Evolutionary conservation across 1,284 basidiomycete species (phyloP), one percentile per base, ranked within the genome.

Genomic region (Tremellales sp.): DNA sequence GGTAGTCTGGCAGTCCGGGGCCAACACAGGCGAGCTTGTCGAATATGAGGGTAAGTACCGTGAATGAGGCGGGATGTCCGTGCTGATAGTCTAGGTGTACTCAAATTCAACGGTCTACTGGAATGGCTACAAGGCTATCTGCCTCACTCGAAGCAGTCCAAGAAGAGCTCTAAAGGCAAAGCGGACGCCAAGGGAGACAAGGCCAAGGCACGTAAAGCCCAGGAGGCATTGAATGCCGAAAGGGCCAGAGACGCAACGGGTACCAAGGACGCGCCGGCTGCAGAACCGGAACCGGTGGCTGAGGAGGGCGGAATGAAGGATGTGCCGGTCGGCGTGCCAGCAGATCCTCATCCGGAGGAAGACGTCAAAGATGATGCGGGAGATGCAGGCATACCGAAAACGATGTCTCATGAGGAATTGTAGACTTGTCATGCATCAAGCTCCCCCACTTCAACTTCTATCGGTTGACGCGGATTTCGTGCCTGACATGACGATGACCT

Each of bases 31-130:
- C 21, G 49, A 60, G 4, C 40, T 65, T 5, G 45, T 57, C 22
- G 61, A 62, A 43, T 74, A 71, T 50, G 62, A 69, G 3, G 72
- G 73, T 72, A 21, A 36, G 60, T 26, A 3, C 8, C 13, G 12
- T 29, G 25, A 27, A 17, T 17, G n/a, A 13, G 19, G 36, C 12
- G 6, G n/a, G 13, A 27, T 45, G 35, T 24, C 31, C 7, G 2
- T 33, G 29, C 37, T 49, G 45, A 43, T 21, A 25, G 27, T 42
- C n/a, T 39, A 68, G 73, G 72, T 7, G 58, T 54, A 3, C 46
- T 75, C 45, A 76, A 75, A 56, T 75, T 72, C 57, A 72, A 76
- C 52, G 59, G 62, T 4, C 59, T 76, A 1, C 56, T 72, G 26
- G 62, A 67, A 36, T 70, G 62, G 64, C 60, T 74, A 19, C 64